Evolutionary conservation across 345 rosid species (phyloP).

Genomic region (Pugionium dolabratum): DNA sequence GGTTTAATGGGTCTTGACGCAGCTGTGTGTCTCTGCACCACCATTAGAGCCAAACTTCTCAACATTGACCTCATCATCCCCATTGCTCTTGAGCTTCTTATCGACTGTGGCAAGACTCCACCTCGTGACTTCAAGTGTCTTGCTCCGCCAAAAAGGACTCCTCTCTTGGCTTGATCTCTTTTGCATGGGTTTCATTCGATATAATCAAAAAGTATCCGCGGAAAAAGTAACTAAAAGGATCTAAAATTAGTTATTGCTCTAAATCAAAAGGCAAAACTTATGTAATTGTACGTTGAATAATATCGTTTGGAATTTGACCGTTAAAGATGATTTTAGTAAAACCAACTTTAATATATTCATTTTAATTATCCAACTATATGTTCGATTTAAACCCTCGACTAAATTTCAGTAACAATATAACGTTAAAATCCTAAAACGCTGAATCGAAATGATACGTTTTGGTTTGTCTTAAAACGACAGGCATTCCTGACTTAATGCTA

Average conservation of each 20-base stretch:
- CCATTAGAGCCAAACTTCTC: slow-evolving; percentile 74
- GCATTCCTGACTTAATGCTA: background rate
- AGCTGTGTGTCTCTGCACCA: slow-evolving; percentile 87
- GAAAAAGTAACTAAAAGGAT: slow-evolving; percentile 7
- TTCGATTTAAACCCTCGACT: background rate
- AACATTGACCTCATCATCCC: slow-evolving; percentile 70
- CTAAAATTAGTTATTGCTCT: background rate
- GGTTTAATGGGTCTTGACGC: slow-evolving; percentile 79
- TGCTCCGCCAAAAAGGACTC: slow-evolving; percentile 6
- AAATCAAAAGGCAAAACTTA: slow-evolving; percentile 8
- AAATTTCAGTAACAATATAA: background rate
- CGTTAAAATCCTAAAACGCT: background rate
- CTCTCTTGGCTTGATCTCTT: slow-evolving; percentile 29
- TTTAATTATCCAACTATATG: background rate
- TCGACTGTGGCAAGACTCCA: slow-evolving; percentile 82
- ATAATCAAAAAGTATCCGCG: background rate
- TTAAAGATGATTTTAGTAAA: background rate
- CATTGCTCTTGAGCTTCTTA: slow-evolving; percentile 75
- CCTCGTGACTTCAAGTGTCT: slow-evolving; percentile 73
- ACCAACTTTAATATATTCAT: background rate
- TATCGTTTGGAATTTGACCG: background rate
- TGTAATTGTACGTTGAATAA: slow-evolving; percentile 29
- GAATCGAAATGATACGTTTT: background rate
- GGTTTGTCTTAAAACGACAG: background rate
- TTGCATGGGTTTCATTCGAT: background rate